Evolutionary conservation across 2,329 filamentous ascomycete species (phyloP).

Genomic region (Cercospora beticola): DNA sequence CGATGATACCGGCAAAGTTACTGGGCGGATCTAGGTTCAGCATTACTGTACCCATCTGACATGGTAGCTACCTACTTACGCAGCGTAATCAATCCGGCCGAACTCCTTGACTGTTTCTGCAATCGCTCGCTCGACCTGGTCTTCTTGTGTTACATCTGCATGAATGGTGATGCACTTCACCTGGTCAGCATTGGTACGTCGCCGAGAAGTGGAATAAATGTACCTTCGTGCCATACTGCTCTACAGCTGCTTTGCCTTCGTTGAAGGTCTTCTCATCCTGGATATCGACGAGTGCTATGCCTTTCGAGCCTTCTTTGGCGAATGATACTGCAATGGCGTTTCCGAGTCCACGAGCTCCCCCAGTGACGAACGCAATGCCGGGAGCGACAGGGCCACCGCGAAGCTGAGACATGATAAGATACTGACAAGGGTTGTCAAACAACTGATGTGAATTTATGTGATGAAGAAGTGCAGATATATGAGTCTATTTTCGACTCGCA

Average conservation of each 20-base stretch:
- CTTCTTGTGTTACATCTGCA: constrained; percentile 36
- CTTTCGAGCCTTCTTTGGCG: constrained; percentile 31
- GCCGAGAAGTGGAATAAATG: too few relatives aligned
- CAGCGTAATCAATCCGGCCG: constrained; percentile 44
- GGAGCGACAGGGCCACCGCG: constrained; percentile 29
- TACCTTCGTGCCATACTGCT: constrained; percentile 29
- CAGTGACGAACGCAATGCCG: constrained; percentile 33
- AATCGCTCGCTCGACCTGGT: constrained; percentile 37
- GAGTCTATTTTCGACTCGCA: not conserved
- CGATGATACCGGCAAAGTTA: constrained; percentile 41
- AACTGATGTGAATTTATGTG: not conserved
- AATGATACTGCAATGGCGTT: constrained; percentile 33
- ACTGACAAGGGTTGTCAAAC: not conserved
- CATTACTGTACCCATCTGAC: not conserved
- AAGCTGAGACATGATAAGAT: constrained; percentile 17
- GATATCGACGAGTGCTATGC: constrained; percentile 31
- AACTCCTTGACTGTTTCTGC: constrained; percentile 38
- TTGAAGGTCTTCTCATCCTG: constrained; percentile 27
- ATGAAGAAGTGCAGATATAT: not conserved
- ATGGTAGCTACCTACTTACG: constrained; percentile 15
- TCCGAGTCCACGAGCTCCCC: constrained; percentile 30
- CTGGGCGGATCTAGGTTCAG: constrained; percentile 1
- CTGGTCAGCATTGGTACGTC: not conserved
- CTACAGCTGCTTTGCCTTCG: constrained; percentile 27
- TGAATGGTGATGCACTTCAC: constrained; percentile 27